A percentile compares a stretch with the other conserved stretches of the same genome.
phyloP scores from a whole-genome alignment of 2,329 filamentous ascomycete species.

The Aspergillus ochraceoroseus region DNA sequence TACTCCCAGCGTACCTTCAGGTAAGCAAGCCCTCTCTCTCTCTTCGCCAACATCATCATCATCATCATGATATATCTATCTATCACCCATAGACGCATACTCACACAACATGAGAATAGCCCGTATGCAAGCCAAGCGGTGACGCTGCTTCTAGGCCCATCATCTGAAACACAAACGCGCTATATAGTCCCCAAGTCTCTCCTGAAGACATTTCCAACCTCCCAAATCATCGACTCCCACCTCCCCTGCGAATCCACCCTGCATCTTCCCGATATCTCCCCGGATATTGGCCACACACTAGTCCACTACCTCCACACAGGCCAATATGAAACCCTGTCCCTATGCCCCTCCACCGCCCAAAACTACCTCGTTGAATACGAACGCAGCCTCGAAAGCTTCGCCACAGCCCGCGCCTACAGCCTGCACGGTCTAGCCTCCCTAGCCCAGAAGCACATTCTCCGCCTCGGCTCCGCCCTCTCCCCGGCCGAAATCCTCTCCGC shows the following conservation, averaged over 20 bases:
- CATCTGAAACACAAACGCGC: constrained; percentile 2
- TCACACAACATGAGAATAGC: not conserved
- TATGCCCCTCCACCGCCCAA: not conserved
- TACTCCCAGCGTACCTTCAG: constrained; percentile 4
- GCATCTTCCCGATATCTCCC: constrained; percentile 1
- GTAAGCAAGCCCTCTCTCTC: not conserved
- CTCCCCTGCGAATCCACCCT: constrained; percentile 2
- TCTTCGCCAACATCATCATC: not conserved
- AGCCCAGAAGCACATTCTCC: not conserved
- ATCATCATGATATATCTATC: too few relatives aligned
- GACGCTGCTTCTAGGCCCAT: constrained; percentile 1
- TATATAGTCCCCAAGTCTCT: constrained; percentile 1
- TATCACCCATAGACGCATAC: too few relatives aligned
- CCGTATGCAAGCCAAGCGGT: constrained; percentile 3
- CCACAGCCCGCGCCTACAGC: not conserved
- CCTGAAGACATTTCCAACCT: constrained; percentile 1
- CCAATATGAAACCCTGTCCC: constrained; percentile 2
- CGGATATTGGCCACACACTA: constrained; percentile 2
- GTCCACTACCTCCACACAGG: constrained; percentile 4
- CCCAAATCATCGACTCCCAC: constrained; percentile 1
- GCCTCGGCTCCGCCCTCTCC: not conserved
- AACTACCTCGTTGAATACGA: constrained; percentile 1
- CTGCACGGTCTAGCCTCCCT: not conserved
- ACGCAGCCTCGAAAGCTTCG: not conserved
- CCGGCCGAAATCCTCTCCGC: not conserved